Conservation (phyloP, 371 early-diverging fungal species). For the Lichtheimia ornata region DNA sequence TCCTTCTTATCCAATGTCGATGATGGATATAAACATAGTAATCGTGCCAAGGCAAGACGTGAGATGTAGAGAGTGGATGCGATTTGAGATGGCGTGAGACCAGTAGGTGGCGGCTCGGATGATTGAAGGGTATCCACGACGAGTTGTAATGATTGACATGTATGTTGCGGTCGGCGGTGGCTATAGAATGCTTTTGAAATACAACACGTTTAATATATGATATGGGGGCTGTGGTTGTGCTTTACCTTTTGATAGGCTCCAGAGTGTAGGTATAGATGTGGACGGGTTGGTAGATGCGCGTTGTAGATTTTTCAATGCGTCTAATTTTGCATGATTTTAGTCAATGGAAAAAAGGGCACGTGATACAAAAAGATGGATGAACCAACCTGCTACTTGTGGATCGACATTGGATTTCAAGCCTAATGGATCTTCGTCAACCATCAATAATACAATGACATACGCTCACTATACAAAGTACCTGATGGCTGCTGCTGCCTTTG, state of each 20-base stretch:
- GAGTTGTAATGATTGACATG: constrained; percentile 17
- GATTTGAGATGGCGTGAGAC: constrained; percentile 17
- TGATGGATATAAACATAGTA: constrained; percentile 29
- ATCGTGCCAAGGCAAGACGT: constrained; percentile 28
- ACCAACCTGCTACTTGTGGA: too few species aligned
- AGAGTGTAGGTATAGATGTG: constrained; percentile 15
- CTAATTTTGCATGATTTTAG: background rate
- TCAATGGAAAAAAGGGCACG: too few species aligned
- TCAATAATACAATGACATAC: too few species aligned
- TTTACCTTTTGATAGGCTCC: constrained; percentile 25
- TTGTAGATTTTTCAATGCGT: constrained; percentile 1
- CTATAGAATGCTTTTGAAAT: constrained; percentile 21
- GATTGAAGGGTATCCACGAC: constrained; percentile 1
- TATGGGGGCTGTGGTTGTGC: background rate
- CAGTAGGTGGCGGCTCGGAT: background rate
- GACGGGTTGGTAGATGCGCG: constrained; percentile 14
- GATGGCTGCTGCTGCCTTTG: too few species aligned
- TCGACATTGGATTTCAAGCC: too few species aligned
- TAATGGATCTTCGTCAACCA: too few species aligned
- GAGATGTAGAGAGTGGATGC: constrained; percentile 19
- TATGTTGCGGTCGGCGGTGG: constrained; percentile 24
- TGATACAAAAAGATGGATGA: too few species aligned
- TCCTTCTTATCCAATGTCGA: constrained; percentile 6
- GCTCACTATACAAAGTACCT: too few species aligned
- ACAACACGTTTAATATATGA: background rate